Base-by-base conservation (phyloP, 768 basidiomycete genomes). In the Suillus ampliporus region DNA sequence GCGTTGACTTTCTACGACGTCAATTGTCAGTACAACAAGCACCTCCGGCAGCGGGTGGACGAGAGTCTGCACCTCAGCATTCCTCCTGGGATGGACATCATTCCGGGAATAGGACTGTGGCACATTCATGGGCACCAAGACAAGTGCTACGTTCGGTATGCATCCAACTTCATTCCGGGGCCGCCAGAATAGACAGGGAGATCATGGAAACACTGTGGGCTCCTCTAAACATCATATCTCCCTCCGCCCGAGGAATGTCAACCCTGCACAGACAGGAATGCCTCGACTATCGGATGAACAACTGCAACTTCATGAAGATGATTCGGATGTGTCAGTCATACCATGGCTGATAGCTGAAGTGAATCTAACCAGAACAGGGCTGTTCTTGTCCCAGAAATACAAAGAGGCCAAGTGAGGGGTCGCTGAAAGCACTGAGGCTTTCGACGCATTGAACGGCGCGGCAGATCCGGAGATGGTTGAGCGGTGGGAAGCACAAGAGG, bases 231-330 rank as follows among this genome's bases (percentile, higher is more conserved):
- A 19, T 46, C 1, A 28, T 61, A 5, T 38, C 61, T 10, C 17
- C 26, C 0, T 26, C 46, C 2, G 11, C 54, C 14, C 14, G 4
- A 9, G 21, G 26, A 9, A 53, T 56, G 43, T 56, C 61, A 1
- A 17, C 37, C 3, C 48, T 37, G 3, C 60, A 61, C 35, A 3
- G 52, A 2, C 4, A 60, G 7, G 68, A 74, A 56, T 61, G 65
- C 2, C 51, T 71, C 0, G 67, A 73, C 53, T 66, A 67, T 47
- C 70, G 71, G 40, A 41, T 41, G 54, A 58, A 51, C 15, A 68
- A 73, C 47, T 65, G 61, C 5, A 74, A 75, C 61, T 66, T 61
- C 11, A 71, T 69, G 52, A 76, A 76, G 48, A 40, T 67, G 52
- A 40, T 69, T 2, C 23, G 35, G 0, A 71, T 72, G 35, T 17